Evolutionary conservation across 2,329 filamentous ascomycete species (phyloP).

Genomic region (Aspergillus clavatus): DNA sequence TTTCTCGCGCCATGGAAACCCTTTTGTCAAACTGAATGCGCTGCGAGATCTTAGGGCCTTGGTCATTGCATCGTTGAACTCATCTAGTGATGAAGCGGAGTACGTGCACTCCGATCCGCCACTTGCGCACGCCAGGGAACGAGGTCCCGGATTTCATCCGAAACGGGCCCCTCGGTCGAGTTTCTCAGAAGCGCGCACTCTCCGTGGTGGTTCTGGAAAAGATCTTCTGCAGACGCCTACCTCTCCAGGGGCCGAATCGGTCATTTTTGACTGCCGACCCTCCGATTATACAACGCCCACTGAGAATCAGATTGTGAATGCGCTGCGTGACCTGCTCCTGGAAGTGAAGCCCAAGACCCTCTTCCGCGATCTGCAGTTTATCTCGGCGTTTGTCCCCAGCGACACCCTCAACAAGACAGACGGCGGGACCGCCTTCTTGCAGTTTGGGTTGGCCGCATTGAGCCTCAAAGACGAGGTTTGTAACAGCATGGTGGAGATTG

Average conservation of each 20-base stretch:
- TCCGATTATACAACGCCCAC: slow-evolving; percentile 52
- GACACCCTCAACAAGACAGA: slow-evolving; percentile 55
- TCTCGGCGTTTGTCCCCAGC: slow-evolving; percentile 57
- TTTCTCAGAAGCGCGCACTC: slow-evolving; percentile 26
- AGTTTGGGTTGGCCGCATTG: slow-evolving; percentile 82
- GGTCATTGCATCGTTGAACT: slow-evolving; percentile 68
- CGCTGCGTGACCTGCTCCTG: slow-evolving; percentile 63
- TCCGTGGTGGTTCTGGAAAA: slow-evolving; percentile 10
- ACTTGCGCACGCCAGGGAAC: slow-evolving; percentile 3
- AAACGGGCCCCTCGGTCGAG: slow-evolving; percentile 27
- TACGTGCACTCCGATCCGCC: slow-evolving; percentile 6
- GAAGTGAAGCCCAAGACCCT: slow-evolving; percentile 71
- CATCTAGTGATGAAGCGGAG: slow-evolving; percentile 42
- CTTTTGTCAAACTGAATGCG: slow-evolving; percentile 76
- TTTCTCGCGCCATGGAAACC: slow-evolving; percentile 86
- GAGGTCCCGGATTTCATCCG: slow-evolving; percentile 6
- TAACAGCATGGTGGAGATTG: slow-evolving; percentile 73
- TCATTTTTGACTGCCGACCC: slow-evolving; percentile 28
- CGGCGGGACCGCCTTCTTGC: slow-evolving; percentile 76
- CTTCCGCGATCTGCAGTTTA: slow-evolving; percentile 74
- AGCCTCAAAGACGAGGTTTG: slow-evolving; percentile 83
- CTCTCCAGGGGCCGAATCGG: slow-evolving; percentile 25
- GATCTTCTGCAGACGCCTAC: slow-evolving; percentile 19
- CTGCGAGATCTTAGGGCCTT: slow-evolving; percentile 79
- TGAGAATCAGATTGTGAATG: slow-evolving; percentile 58